Base-by-base conservation (phyloP, 2,329 filamentous ascomycete species). In the Raffaelea albimanens region DNA sequence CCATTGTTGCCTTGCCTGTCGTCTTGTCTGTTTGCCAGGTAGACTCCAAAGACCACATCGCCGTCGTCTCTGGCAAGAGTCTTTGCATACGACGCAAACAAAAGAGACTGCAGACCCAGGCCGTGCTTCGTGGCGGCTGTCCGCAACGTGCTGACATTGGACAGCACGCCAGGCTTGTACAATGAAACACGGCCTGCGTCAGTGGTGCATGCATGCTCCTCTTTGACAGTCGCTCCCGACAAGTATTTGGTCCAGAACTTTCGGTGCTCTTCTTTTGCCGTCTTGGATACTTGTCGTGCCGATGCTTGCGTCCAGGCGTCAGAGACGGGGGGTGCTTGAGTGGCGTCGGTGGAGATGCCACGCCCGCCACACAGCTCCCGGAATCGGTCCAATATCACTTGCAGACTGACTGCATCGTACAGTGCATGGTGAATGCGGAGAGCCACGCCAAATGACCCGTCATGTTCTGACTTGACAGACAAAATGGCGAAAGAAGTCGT, bases 341-440 rank as follows among this genome's bases (percentile, higher is more conserved):
- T 10, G 31, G 16, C 31, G 31, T 34, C 16, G 10, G 9, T 34
- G 31, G 31, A 34, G 31, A 34, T 34, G 9, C 31, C 31, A n/a
- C n/a, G n/a, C n/a, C n/a, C n/a, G n/a, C 20, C 14, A 41, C 40
- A 59, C 47, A 65, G 53, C 8, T 53, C 44, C 2, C 51, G 18
- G 22, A 72, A 63, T 1, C 62, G 58, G 2, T 72, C 59, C 20
- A 88, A 67, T 5, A 95, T 65, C 1, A 73, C 60, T 1, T 82
- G 77, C 4, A 96, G 68, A 56, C 86, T 93, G 50, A 94, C 73
- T 5, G 83, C 89, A 61, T 96, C 91, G 59, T 96, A 97, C 0
- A 96, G 70, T 0, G 86, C 85, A 61, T 97, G 90, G 53, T 95
- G 89, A 4, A 96, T 82, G 22, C 70, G 70, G 5, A 88, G 68